Base-by-base conservation (phyloP, 176 grass and related monocot species). In the Poa annua region DNA sequence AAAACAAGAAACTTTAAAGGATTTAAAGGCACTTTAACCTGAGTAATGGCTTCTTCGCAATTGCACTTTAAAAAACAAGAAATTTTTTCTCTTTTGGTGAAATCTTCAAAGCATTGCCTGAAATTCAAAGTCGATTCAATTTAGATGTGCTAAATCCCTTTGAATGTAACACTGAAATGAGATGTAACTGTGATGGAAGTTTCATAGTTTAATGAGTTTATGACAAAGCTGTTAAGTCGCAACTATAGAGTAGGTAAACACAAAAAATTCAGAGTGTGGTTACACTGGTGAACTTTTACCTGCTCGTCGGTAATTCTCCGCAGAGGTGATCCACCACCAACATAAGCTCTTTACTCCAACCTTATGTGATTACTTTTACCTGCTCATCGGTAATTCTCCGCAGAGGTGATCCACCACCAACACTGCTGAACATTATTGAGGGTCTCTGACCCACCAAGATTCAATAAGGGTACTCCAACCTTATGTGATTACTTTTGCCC, bases 281-380 rank as follows among this genome's bases (percentile, higher is more conserved):
- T 78, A 80, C 20, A 50, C 51, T 35, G 19, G 70, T 17, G 36
- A 81, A 60, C 29, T 75, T 32, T 75, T 63, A 99, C 96, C 93
- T 99, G 96, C 17, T 99, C 96, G 64, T 94, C 91, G 7, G 91
- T 99, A 88, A 99, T 96, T 88, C 73, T 92, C 68, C 89, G 84
- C 71, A 99, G 83, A 74, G 96, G 93, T 75, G 93, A 99, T 41
- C 93, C 93, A 57, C 93, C 93, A 79, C 96, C 96, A 59, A 99
- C 96, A 34, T 93, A 92, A 81, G 93, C 68, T 99, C 89, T 85
- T 99, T 92, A 86, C 96, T 96, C n/a, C n/a, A n/a, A n/a, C n/a
- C n/a, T n/a, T n/a, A n/a, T n/a, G n/a, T n/a, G n/a, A n/a, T n/a
- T n/a, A 60, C 29, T 75, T 32, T 75, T 63, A 99, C 96, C 93